Conservation (phyloP, 495 filamentous ascomycete species). For the Poronia punctata region DNA sequence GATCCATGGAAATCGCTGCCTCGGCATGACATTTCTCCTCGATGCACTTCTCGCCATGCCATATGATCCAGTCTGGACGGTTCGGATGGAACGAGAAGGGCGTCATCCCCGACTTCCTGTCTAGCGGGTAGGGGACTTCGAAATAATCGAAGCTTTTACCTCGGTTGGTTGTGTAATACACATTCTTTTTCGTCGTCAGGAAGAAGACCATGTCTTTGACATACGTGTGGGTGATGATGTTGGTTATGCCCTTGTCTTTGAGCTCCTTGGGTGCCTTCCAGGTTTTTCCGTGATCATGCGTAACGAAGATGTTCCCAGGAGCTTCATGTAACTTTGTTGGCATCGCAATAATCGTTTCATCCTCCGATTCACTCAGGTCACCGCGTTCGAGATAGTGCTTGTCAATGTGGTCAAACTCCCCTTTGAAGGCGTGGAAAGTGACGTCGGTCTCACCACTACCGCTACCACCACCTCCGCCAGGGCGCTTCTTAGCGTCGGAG, state of each 20-base stretch:
- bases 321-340: slow-evolving; percentile 39
- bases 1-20: slow-evolving; percentile 65
- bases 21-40: slow-evolving; percentile 63
- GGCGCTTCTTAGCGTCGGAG: slow-evolving; percentile 38
- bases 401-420: slow-evolving; percentile 49
- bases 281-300: slow-evolving; percentile 76
- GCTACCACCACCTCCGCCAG: slow-evolving; percentile 42
- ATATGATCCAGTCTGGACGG: slow-evolving; percentile 80
- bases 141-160: slow-evolving; percentile 62
- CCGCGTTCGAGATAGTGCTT: slow-evolving; percentile 78
- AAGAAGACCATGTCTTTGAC: slow-evolving; percentile 81
- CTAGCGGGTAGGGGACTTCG: slow-evolving; percentile 45
- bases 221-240: slow-evolving; percentile 67
- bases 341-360: slow-evolving; percentile 82
- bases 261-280: slow-evolving; percentile 57
- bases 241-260: slow-evolving; percentile 54
- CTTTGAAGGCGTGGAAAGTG: slow-evolving; percentile 50
- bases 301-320: slow-evolving; percentile 54
- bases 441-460: slow-evolving; percentile 55
- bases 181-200: slow-evolving; percentile 57
- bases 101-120: slow-evolving; percentile 19
- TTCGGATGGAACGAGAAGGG: slow-evolving; percentile 71
- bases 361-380: slow-evolving; percentile 50
- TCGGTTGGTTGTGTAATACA: slow-evolving; percentile 72
- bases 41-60: slow-evolving; percentile 61